phyloP scores from a whole-genome alignment of 805 yeast genomes.

The Saccharomycopsis malanga region DNA sequence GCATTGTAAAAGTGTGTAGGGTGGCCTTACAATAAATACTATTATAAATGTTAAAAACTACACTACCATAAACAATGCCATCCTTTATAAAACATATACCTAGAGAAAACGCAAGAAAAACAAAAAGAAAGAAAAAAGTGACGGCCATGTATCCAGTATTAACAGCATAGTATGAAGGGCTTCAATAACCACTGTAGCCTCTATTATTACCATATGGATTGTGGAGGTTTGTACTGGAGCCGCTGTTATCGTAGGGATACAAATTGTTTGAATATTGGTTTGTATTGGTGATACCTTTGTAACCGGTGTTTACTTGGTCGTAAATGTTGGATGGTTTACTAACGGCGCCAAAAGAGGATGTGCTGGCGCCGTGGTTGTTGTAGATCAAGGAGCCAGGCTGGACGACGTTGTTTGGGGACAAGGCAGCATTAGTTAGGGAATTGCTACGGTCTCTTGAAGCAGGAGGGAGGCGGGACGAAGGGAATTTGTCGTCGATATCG shows the following conservation, averaged over 20 bases:
- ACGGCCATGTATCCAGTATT: no score
- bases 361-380: constrained; percentile 6
- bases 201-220: constrained; percentile 4
- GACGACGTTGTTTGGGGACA: constrained; percentile 10
- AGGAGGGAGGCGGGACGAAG: constrained; percentile 10
- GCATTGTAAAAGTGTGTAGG: no score
- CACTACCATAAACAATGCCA: no score
- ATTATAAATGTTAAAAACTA: no score
- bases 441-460: constrained; percentile 4
- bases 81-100: no score
- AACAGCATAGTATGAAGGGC: no score
- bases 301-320: constrained; percentile 10
- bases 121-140: no score
- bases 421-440: neutral
- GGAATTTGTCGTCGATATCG: constrained; percentile 14
- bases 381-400: constrained; percentile 20
- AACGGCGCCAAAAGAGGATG: constrained; percentile 6
- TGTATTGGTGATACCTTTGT: constrained; percentile 9
- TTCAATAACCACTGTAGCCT: no score
- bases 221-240: constrained; percentile 2
- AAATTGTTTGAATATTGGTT: neutral
- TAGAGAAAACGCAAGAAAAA: no score
- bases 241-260: constrained; percentile 8
- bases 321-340: constrained; percentile 6
- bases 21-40: no score